Evolutionary conservation across 441 rosid genomes (phyloP).

Genomic region (Raphanus hybrid): DNA sequence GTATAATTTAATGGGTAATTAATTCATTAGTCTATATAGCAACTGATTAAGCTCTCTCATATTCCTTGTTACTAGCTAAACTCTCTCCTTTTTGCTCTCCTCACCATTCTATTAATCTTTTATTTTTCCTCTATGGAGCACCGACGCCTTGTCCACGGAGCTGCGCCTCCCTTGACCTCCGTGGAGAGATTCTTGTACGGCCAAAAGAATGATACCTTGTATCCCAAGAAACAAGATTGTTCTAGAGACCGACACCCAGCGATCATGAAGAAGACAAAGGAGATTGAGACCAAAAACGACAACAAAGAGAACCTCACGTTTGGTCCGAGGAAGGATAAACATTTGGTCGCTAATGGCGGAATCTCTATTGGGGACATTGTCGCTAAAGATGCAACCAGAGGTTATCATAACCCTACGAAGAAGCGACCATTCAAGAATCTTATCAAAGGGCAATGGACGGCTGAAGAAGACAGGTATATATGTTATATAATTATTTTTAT

Average conservation of each 20-base stretch:
- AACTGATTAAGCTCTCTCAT: conserved; percentile 37
- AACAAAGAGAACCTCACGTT: conserved; percentile 47
- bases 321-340: conserved; percentile 40
- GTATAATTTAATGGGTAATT: conserved; percentile 35
- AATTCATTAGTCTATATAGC: conserved; percentile 35
- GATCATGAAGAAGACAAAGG: conserved; percentile 30
- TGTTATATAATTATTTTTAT: neutral
- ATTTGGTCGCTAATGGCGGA: conserved; percentile 37
- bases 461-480: conserved; percentile 86
- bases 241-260: conserved; percentile 37
- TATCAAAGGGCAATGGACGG: conserved; percentile 95
- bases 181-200: conserved; percentile 76
- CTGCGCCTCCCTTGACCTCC: conserved; percentile 71
- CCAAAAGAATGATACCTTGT: conserved; percentile 41
- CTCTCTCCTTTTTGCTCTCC: conserved; percentile 34
- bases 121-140: conserved; percentile 31
- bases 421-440: conserved; percentile 49
- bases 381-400: conserved; percentile 28
- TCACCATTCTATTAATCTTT: conserved; percentile 31
- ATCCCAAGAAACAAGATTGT: conserved; percentile 40
- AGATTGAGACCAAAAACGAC: conserved; percentile 38
- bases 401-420: conserved; percentile 44
- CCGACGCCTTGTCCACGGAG: conserved; percentile 38
- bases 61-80: conserved; percentile 34
- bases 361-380: conserved; percentile 35